Evolutionary conservation across 768 basidiomycete genomes (phyloP), one percentile per base, ranked within the genome.

Genomic region (Russula vinacea): DNA sequence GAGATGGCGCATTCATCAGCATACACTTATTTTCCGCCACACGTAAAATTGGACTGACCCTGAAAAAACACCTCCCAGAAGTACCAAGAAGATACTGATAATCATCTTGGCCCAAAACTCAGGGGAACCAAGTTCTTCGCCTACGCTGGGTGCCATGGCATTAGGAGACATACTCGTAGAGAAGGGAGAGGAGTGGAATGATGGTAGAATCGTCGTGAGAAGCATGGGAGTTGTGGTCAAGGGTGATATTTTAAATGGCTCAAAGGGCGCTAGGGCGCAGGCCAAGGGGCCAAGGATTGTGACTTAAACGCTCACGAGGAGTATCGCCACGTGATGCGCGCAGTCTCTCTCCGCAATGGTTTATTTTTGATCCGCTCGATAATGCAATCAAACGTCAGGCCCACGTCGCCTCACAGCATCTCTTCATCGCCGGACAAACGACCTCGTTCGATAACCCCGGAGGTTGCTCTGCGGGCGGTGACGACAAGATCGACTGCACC

Each of bases 61-160:
- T 14, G 95, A 92, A 73, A 98, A 97, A 5, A 94, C 87, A 58
- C 95, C 95, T 2, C 95, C 95, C 0, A 84, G 77, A 1, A 98
- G 75, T 8, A 98, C 94, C 32, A 98, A 80, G 3, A 76, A 72
- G 4, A 76, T 78, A 58, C 89, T 89, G 56, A 93, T 75, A 22
- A 81, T 65, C 35, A 97, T 75, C 71, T 94, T 91, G 63, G 76
- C 84, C 79, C 82, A 90, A 74, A 94, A 97, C 60, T 84, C 83
- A 2, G 86, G 79, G 0, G 87, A 84, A 26, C 82, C 84, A 7
- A 73, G 44, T 0, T 73, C 73, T 24, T 77, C 74, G 14, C 74
- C 70, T 8, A 54, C 9, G 40, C 6, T 35, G 10, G 33, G 5
- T 9, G 5, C 4, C 42, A 13, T 24, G 22, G 19, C 13, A 17